phyloP scores from a whole-genome alignment of 495 filamentous ascomycete genomes.

The Hypoxylon intermedium region DNA sequence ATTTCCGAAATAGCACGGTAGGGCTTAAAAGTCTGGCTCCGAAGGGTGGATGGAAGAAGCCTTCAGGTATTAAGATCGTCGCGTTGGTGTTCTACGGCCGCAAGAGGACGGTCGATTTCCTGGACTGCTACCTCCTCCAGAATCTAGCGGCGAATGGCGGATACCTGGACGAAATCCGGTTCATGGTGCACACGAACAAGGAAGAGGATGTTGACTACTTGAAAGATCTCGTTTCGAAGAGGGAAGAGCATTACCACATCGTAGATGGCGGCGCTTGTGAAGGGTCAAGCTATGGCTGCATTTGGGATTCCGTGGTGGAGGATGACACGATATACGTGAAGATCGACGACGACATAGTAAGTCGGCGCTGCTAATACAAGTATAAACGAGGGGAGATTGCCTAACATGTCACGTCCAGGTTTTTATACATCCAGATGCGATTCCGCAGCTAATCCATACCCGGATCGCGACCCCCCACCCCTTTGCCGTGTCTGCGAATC shows the following conservation, averaged over 20 bases:
- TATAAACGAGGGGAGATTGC: neutral
- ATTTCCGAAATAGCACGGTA: neutral
- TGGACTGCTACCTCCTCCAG: constrained; percentile 63
- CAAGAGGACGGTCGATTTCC: constrained; percentile 53
- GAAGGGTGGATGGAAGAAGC: constrained; percentile 47
- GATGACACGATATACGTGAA: constrained; percentile 58
- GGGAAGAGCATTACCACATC: constrained; percentile 35
- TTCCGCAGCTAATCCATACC: constrained; percentile 61
- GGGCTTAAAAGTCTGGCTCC: constrained; percentile 35
- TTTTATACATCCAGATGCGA: constrained; percentile 61
- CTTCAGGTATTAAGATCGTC: constrained; percentile 53
- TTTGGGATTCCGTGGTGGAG: constrained; percentile 46
- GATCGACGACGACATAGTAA: constrained; percentile 62
- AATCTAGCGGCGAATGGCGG: constrained; percentile 61
- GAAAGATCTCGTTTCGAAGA: constrained; percentile 38
- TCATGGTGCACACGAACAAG: constrained; percentile 59
- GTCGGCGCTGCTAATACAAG: neutral
- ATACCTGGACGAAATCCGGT: constrained; percentile 61
- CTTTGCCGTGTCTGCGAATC: constrained; percentile 60
- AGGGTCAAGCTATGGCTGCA: constrained; percentile 42
- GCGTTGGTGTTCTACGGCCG: constrained; percentile 60
- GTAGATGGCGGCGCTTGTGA: constrained; percentile 36
- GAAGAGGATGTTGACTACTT: constrained; percentile 57
- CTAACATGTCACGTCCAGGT: constrained; percentile 37
- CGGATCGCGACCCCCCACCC: constrained; percentile 55